Evolutionary conservation across 352 stramenopile species (phyloP).

Genomic region (Thraustochytrium sp.): DNA sequence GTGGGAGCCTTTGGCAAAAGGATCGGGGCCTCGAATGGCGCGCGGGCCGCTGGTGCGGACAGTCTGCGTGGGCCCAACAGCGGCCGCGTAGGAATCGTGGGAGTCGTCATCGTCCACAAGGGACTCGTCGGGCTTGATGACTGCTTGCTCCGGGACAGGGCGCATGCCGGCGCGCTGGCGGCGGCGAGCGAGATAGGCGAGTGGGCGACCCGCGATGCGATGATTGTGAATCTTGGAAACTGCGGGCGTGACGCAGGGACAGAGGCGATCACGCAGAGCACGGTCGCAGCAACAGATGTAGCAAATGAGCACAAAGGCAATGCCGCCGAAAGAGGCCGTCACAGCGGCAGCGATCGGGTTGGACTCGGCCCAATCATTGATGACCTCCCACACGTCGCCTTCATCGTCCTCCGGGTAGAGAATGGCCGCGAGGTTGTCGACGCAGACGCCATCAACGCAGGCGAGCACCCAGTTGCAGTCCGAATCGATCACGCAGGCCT

Average conservation of each 20-base stretch:
- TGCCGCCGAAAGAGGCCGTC: not conserved
- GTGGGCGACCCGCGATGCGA: not conserved
- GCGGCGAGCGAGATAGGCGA: not conserved
- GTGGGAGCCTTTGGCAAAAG: too few relatives aligned
- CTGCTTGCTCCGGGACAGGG: too few relatives aligned
- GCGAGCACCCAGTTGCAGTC: constrained; percentile 9
- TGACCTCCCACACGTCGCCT: not conserved
- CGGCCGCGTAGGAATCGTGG: too few relatives aligned
- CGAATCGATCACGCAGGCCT: not conserved
- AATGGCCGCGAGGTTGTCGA: not conserved
- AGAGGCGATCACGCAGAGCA: not conserved
- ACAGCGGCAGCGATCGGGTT: not conserved
- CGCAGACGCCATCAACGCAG: not conserved
- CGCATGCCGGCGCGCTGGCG: too few relatives aligned
- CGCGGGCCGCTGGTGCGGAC: too few relatives aligned
- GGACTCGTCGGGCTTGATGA: too few relatives aligned
- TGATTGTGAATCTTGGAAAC: not conserved
- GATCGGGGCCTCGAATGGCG: too few relatives aligned
- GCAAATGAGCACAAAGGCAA: not conserved
- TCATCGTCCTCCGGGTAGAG: not conserved
- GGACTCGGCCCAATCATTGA: not conserved
- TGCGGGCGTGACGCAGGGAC: not conserved
- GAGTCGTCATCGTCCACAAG: too few relatives aligned
- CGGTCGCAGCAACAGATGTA: not conserved
- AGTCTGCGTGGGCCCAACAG: too few relatives aligned